A percentile compares a stretch with the other conserved stretches of the same genome.
Evolutionary conservation across 2,329 filamentous ascomycete genomes (phyloP).

Genomic region (Botrytis aclada): DNA sequence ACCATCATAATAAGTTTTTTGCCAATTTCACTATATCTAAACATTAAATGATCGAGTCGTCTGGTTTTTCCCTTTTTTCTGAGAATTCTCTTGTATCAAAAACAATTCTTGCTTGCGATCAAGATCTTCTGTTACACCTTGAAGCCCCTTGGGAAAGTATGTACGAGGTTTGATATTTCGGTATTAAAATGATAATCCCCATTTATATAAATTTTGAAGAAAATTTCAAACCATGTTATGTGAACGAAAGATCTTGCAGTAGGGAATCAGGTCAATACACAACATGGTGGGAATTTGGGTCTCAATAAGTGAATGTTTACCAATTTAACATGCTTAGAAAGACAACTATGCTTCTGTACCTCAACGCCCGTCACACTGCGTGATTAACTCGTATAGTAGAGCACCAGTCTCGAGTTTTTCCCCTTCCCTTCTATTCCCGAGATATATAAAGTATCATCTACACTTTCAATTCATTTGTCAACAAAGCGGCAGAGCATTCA

Average conservation of each 20-base stretch:
- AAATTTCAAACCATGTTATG: background rate
- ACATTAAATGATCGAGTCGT: too few relatives aligned
- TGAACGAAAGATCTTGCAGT: background rate
- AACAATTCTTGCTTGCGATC: background rate
- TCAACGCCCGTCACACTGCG: too few relatives aligned
- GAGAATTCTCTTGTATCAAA: background rate
- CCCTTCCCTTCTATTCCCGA: too few relatives aligned
- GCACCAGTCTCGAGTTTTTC: rapidly evolving
- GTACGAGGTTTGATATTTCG: background rate
- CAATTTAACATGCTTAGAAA: background rate
- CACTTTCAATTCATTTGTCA: background rate
- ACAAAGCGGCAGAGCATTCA: background rate
- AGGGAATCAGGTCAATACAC: background rate
- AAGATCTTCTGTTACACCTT: background rate
- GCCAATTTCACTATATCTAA: background rate
- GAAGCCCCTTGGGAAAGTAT: too few relatives aligned
- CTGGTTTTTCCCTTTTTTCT: too few relatives aligned
- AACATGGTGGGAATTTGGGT: rapidly evolving
- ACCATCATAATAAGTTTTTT: background rate
- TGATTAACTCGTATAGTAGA: background rate
- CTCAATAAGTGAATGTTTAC: background rate
- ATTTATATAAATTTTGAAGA: background rate
- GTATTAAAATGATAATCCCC: background rate
- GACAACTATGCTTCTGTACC: background rate
- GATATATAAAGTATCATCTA: background rate